Percentiles rank a stretch among this genome's conserved stretches.
Conservation (phyloP, 441 rosid species). For the Aleurites moluccanus region DNA sequence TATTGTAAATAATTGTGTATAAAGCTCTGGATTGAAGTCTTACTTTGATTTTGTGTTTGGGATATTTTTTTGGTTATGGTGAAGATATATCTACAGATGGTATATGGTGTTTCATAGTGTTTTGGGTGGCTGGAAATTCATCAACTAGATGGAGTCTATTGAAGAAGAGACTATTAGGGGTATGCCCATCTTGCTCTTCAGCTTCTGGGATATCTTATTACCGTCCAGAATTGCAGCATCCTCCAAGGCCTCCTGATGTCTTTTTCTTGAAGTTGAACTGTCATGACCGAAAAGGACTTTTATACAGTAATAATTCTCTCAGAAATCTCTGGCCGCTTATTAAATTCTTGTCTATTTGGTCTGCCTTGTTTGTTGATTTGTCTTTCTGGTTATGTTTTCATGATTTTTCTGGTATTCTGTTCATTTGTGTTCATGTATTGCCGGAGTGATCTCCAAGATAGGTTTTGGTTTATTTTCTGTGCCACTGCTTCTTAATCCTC, state of each 20-base stretch:
- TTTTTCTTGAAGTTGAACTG: slow-evolving; percentile 72
- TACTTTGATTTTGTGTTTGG: not conserved
- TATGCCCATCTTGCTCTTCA: slow-evolving; percentile 71
- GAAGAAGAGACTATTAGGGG: slow-evolving; percentile 78
- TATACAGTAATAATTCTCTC: slow-evolving; percentile 57
- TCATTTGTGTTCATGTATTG: too few relatives aligned
- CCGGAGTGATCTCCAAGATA: not conserved
- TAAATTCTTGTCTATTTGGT: not conserved
- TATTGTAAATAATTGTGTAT: not conserved
- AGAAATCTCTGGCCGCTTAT: slow-evolving; percentile 1
- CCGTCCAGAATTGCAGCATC: slow-evolving; percentile 48
- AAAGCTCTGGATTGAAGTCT: not conserved
- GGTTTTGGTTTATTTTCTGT: not conserved
- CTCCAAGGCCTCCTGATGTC: slow-evolving; percentile 66
- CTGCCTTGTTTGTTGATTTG: not conserved
- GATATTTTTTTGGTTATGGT: slow-evolving; percentile 15
- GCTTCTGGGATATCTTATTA: slow-evolving; percentile 71
- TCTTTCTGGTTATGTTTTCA: not conserved
- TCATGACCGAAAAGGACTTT: slow-evolving; percentile 73
- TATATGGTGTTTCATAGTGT: slow-evolving; percentile 87
- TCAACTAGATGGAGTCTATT: slow-evolving; percentile 72
- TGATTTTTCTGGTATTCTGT: not conserved
- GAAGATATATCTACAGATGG: slow-evolving; percentile 92
- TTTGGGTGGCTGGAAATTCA: slow-evolving; percentile 77
- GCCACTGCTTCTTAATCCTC: not conserved